Base-by-base conservation (phyloP, 1,284 basidiomycete species). In the Melampsora medusae region DNA sequence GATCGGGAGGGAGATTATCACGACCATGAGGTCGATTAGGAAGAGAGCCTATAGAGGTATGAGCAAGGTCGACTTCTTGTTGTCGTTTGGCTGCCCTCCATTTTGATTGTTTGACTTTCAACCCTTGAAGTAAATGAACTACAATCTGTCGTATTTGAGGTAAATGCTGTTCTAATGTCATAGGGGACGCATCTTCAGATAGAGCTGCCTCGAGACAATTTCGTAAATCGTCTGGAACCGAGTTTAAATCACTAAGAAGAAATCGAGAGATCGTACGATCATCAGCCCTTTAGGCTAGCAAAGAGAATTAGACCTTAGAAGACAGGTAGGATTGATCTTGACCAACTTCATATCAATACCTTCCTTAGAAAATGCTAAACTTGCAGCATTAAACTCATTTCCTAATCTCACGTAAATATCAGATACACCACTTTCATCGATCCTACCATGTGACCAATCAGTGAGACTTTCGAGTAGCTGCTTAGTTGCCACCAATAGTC, bases 321-420 rank as follows among this genome's bases (percentile, higher is more conserved):
- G 6, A 35, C n/a, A 12, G 9, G 46, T 38, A 22, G 25, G 17
- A 49, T 35, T 31, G 31, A 33, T 31, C 28, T 25, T 25, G 22
- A 87, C 92, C 84, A 83, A 96, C 94, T 86, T 86, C 90, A 98
- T 97, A 78, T 92, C 89, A 80, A 99, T 97, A 71, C 90, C 90
- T 79, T 90, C 93, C 28, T 88, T 86, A 12, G 88, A 87, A 83
- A 99, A 99, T 0, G 95, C 93, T 69, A 90, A 87, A 50, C 95
- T 92, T 33, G 94, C 94, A 22, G 90, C 88, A 82, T 97, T 97
- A 86, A 99, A 98, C 81, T 97, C 95, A 83, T 99, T 98, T 25
- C 96, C 96, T 22, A 99, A 86, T 65, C 90, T 89, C 70, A 99
- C 97, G 83, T 99, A 99, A 76, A 97, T 91, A 83, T 98, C 93